phyloP scores from a whole-genome alignment of 495 filamentous ascomycete species.

The Hyphodiscus hymeniophilus region DNA sequence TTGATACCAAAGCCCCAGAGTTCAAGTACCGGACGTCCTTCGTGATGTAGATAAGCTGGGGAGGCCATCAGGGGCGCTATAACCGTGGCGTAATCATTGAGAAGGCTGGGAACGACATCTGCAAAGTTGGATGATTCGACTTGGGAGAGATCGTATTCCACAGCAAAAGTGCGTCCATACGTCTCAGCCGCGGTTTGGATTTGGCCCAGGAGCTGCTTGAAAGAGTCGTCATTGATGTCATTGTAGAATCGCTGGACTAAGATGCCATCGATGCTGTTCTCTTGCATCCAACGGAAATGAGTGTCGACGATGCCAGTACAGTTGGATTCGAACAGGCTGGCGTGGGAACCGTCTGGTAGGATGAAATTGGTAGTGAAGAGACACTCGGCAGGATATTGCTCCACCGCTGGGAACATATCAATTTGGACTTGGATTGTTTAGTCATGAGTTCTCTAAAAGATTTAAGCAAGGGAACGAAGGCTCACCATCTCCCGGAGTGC shows the following conservation, averaged over 20 bases:
- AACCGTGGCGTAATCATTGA: background rate
- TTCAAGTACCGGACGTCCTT: background rate
- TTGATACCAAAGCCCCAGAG: background rate
- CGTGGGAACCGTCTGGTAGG: background rate
- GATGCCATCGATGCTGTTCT: background rate
- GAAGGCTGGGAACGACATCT: background rate
- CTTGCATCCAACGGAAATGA: background rate
- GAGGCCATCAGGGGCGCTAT: background rate
- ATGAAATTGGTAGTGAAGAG: background rate
- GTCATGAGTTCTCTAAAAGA: no score
- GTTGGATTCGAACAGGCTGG: background rate
- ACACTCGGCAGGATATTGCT: background rate
- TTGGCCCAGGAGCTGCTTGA: background rate
- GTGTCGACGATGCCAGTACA: background rate
- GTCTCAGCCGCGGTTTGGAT: background rate
- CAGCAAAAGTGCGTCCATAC: background rate
- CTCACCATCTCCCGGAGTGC: background rate
- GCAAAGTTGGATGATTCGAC: background rate
- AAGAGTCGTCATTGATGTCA: background rate
- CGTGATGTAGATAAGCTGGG: background rate
- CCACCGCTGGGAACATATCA: background rate
- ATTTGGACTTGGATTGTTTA: background rate
- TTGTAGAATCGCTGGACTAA: background rate
- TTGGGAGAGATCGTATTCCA: background rate
- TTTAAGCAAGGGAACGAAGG: background rate